These are phyloP conservation scores for Scedosporium aurantiacum DNA, from an alignment of 2,329 filamentous ascomycete genomes.

Conservation along the genomic window DNA sequence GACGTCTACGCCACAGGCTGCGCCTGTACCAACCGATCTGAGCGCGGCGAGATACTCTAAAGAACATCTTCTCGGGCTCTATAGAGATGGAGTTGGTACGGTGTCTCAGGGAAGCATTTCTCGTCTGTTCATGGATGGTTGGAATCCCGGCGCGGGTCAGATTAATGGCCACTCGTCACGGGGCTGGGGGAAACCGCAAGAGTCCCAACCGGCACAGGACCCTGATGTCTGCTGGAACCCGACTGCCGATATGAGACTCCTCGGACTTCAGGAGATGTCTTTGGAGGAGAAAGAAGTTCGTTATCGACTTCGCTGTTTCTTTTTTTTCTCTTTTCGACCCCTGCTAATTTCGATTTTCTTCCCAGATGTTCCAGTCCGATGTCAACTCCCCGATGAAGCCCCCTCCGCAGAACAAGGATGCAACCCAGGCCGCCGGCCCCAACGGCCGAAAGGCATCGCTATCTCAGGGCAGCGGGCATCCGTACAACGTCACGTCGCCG, in stretches of 20 bases:
- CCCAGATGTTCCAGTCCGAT: constrained; percentile 33
- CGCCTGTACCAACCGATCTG: constrained; percentile 18
- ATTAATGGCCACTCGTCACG: constrained; percentile 51
- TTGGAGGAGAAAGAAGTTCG: constrained; percentile 49
- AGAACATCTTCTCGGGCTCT: constrained; percentile 69
- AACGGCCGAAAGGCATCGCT: constrained; percentile 74
- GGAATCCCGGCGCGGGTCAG: constrained; percentile 56
- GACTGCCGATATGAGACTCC: constrained; percentile 55
- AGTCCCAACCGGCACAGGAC: constrained; percentile 63
- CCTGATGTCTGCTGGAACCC: constrained; percentile 90
- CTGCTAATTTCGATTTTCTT: constrained; percentile 9
- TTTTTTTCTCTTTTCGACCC: constrained; percentile 15
- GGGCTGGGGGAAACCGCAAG: constrained; percentile 68
- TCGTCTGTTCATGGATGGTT: constrained; percentile 60
- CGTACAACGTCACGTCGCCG: constrained; percentile 64
- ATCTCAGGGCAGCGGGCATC: constrained; percentile 54
- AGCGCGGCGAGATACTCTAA: constrained; percentile 58
- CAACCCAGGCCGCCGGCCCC: constrained; percentile 42
- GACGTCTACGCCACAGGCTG: constrained; percentile 12
- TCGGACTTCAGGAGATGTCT: constrained; percentile 62
- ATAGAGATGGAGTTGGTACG: constrained; percentile 25
- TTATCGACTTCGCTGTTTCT: constrained; percentile 5
- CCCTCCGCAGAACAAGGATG: constrained; percentile 61
- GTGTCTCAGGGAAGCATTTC: constrained; percentile 34
- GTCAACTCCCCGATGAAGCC: constrained; percentile 93